Evolutionary conservation across 768 basidiomycete genomes (phyloP).

Genomic region (Coprinopsis cinerea): DNA sequence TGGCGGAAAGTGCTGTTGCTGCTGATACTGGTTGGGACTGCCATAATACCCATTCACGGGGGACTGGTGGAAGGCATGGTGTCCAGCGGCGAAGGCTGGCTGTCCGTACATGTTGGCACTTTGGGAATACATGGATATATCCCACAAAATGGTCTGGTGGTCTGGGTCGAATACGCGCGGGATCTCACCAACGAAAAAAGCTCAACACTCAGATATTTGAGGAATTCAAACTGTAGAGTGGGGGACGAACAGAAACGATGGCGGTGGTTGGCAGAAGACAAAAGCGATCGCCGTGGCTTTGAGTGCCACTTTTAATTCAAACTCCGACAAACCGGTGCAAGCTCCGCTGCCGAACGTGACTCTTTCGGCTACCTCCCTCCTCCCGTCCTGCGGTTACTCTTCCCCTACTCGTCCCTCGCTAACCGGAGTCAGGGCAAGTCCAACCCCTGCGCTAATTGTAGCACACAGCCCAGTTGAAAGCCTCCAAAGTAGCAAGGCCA

Average conservation of each 20-base stretch:
- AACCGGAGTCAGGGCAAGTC: too few species aligned
- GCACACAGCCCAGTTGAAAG: too few species aligned
- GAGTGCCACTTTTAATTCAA: conserved; percentile 10
- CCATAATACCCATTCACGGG: conserved; percentile 31
- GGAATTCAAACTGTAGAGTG: conserved; percentile 1
- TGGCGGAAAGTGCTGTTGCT: conserved; percentile 34
- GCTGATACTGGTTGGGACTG: conserved; percentile 35
- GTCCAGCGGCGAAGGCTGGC: conserved; percentile 38
- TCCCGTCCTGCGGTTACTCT: too few species aligned
- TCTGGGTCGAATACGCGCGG: not conserved
- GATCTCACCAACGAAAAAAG: conserved; percentile 5
- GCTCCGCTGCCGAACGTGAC: too few species aligned
- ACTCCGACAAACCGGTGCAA: conserved; percentile 11
- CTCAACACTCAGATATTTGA: conserved; percentile 6
- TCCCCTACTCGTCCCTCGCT: too few species aligned
- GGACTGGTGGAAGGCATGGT: conserved; percentile 41
- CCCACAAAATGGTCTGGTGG: conserved; percentile 25
- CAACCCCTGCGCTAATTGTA: too few species aligned
- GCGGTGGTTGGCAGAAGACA: conserved; percentile 15
- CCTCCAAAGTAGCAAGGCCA: too few species aligned
- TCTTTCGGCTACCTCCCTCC: too few species aligned
- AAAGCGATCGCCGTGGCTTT: conserved; percentile 7
- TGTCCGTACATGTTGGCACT: conserved; percentile 39
- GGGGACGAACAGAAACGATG: conserved; percentile 14
- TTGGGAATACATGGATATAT: conserved; percentile 8